These are phyloP conservation scores for Ligustrum vulgare DNA, from an alignment of 257 asterid species.

Conservation along the genomic window DNA sequence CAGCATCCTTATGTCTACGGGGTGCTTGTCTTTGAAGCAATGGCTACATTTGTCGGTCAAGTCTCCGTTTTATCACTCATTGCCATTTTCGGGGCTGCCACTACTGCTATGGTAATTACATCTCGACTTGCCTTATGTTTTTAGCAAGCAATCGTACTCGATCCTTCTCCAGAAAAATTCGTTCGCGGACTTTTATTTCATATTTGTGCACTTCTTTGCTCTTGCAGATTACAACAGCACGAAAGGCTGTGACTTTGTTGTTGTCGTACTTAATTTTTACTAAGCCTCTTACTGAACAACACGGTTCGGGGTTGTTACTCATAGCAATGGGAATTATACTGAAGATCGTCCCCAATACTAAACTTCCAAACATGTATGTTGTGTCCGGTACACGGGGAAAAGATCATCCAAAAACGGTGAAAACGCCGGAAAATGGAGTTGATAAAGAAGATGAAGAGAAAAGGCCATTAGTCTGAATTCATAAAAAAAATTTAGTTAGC, in stretches of 20 bases:
- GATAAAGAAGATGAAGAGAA: conserved; percentile 50
- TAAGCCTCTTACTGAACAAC: conserved; percentile 80
- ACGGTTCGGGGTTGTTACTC: conserved; percentile 65
- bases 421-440: conserved; percentile 27
- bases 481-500: neutral
- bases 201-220: neutral
- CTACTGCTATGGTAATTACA: conserved; percentile 75
- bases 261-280: conserved; percentile 73
- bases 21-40: conserved; percentile 77
- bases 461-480: conserved; percentile 49
- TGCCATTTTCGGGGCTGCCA: conserved; percentile 85
- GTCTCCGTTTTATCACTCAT: conserved; percentile 83
- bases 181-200: neutral
- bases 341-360: conserved; percentile 61
- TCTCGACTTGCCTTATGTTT: neutral
- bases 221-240: conserved; percentile 76
- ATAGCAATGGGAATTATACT: conserved; percentile 65
- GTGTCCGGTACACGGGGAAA: conserved; percentile 14
- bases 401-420: conserved; percentile 27
- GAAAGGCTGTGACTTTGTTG: conserved; percentile 86
- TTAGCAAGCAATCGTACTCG: neutral
- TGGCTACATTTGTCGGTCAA: conserved; percentile 89
- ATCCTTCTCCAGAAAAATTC: neutral
- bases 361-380: conserved; percentile 32
- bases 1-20: conserved; percentile 88